Evolutionary conservation across 2,329 filamentous ascomycete species (phyloP), one percentile per base, ranked within the genome.

Genomic region (Sporothrix variecibatus): DNA sequence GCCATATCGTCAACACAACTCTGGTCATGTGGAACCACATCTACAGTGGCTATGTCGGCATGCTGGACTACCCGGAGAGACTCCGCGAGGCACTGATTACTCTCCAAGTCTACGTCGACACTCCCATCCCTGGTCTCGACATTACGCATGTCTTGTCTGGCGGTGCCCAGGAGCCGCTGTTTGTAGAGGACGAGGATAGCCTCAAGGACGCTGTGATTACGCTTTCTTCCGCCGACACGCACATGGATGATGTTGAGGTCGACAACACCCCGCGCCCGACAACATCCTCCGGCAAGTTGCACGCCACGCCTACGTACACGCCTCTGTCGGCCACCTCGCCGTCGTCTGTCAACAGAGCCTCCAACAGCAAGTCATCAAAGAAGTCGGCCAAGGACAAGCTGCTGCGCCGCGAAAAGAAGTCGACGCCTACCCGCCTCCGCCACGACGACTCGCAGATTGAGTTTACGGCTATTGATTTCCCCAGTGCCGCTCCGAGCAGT

Each of bases 371-470:
- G 20, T 26, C 17, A 15, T n/a, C 17, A 12, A 31, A 56, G 8
- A 51, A 68, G 51, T 43, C 28, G 1, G n/a, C 34, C 4, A 58
- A 70, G 75, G 76, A 80, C 62, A 67, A 67, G 62, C 15, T 40
- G 34, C 73, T 72, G n/a, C 78, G 79, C 3, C 79, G 80, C 9
- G 77, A 72, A 60, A 53, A 26, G 62, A 77, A 76, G 34, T 77
- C 80, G 17, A 82, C 74, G 0, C 74, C 77, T 65, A 85, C 87
- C 23, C 88, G 88, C 75, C 84, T 91, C 38, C 89, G 92, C 46
- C 94, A 97, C 78, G 89, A 97, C 76, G 88, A 97, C 81, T 97
- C 94, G 0, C 94, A 97, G 79, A 87, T 97, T 34, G 87, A 93
- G 60, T 96, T 96, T 78, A 89, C 91, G 2, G 84, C 89, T 0